Conservation (phyloP, 2,329 filamentous ascomycete genomes). For the Cytospora leucostoma region DNA sequence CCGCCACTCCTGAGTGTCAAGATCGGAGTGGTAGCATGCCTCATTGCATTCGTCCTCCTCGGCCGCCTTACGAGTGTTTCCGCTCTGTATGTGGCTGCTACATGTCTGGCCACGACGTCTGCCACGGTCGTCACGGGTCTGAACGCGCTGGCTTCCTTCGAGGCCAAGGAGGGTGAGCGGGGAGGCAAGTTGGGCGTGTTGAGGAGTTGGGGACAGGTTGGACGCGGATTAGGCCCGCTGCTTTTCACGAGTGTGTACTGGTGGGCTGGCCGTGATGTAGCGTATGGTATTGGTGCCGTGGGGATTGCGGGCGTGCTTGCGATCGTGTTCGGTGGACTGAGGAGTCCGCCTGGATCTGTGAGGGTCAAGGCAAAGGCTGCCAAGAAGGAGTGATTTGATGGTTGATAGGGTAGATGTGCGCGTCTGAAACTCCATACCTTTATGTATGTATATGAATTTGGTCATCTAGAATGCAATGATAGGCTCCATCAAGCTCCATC, state of each 20-base stretch:
- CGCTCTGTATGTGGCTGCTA: conserved; percentile 78
- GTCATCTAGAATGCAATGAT: background rate
- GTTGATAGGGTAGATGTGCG: background rate
- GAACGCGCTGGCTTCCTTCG: conserved; percentile 89
- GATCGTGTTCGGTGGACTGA: conserved; percentile 71
- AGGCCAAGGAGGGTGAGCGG: conserved; percentile 76
- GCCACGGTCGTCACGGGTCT: conserved; percentile 93
- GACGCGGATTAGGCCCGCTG: conserved; percentile 81
- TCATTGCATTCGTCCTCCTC: conserved; percentile 78
- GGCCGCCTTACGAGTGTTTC: conserved; percentile 66
- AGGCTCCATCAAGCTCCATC: no score
- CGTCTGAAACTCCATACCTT: background rate
- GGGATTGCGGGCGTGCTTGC: conserved; percentile 76
- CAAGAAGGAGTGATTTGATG: conserved; percentile 27
- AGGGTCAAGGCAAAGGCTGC: conserved; percentile 23
- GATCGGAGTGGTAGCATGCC: conserved; percentile 75
- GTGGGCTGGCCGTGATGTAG: conserved; percentile 90
- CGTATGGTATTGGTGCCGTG: conserved; percentile 77
- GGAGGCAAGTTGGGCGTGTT: conserved; percentile 86
- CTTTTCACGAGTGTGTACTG: conserved; percentile 95
- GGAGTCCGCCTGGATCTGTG: conserved; percentile 55
- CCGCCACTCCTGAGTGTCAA: conserved; percentile 79
- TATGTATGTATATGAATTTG: background rate
- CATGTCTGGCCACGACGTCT: conserved; percentile 83
- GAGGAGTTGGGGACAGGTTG: conserved; percentile 80